phyloP scores from a whole-genome alignment of 768 basidiomycete genomes.

The Leccinum sublutescens region DNA sequence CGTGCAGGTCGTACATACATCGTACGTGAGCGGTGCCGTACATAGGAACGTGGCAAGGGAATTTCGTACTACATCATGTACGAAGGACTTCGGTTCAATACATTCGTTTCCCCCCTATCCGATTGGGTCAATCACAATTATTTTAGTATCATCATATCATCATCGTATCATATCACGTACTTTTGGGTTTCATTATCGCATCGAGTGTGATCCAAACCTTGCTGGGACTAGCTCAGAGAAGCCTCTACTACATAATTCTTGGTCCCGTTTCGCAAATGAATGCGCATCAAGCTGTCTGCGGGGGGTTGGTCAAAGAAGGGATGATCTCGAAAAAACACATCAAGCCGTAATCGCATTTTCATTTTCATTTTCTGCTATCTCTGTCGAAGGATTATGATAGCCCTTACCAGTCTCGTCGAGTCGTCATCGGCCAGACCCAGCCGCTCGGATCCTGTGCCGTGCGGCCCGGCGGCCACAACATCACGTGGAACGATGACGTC shows the following conservation, averaged over 20 bases:
- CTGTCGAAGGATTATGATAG: background rate
- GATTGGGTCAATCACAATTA: background rate
- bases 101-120: background rate
- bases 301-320: background rate
- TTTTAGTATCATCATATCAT: background rate
- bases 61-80: background rate
- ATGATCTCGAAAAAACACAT: background rate
- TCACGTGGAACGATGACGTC: constrained; percentile 2
- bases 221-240: background rate
- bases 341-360: background rate
- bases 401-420: too few species aligned
- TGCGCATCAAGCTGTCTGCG: background rate
- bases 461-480: too few species aligned
- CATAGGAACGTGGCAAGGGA: background rate
- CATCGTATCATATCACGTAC: background rate
- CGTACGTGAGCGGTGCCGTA: background rate
- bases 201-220: background rate
- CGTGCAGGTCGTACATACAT: background rate
- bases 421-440: background rate
- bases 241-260: too few species aligned
- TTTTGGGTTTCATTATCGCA: background rate
- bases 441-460: background rate
- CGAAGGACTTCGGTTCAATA: background rate
- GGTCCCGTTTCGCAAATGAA: too few species aligned
- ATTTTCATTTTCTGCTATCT: background rate